Evolutionary conservation across 768 basidiomycete species (phyloP).

Genomic region (Cystobasidium onofrii): DNA sequence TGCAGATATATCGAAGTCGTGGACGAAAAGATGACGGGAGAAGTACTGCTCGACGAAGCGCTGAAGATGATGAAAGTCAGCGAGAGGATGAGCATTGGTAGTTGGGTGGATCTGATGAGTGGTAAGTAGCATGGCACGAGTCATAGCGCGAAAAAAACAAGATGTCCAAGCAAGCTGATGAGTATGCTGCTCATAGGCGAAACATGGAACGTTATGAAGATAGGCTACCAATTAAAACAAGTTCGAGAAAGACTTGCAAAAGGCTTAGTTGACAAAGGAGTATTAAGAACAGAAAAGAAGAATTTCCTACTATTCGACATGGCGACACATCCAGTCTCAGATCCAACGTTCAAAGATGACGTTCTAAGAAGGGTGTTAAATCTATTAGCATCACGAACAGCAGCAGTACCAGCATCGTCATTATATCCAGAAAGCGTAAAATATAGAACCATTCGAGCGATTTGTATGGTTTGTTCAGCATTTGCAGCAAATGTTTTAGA

Average conservation of each 20-base stretch:
- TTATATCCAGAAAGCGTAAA: constrained; percentile 58
- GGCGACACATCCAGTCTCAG: constrained; percentile 97
- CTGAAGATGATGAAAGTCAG: constrained; percentile 82
- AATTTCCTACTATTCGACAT: constrained; percentile 99
- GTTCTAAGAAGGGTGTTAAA: constrained; percentile 67
- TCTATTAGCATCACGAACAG: constrained; percentile 72
- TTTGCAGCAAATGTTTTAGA: constrained; percentile 93
- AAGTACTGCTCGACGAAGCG: constrained; percentile 91
- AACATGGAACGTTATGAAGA: constrained; percentile 99
- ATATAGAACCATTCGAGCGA: constrained; percentile 68
- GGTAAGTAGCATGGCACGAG: too few species aligned
- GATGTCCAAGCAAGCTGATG: too few species aligned
- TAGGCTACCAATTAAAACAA: constrained; percentile 96
- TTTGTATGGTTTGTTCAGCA: constrained; percentile 78
- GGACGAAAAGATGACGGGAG: constrained; percentile 84
- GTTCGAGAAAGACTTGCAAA: constrained; percentile 96
- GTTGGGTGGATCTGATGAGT: constrained; percentile 89
- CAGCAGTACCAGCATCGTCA: constrained; percentile 58
- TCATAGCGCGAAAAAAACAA: too few species aligned
- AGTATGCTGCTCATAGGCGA: constrained; percentile 57
- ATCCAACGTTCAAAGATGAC: constrained; percentile 77
- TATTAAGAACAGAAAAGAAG: constrained; percentile 96
- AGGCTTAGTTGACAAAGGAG: constrained; percentile 93
- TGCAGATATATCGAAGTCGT: constrained; percentile 68
- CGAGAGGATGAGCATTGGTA: constrained; percentile 72